Evolutionary conservation across 257 asterid genomes (phyloP), one percentile per base, ranked within the genome.

Genomic region (Petrea volubilis): DNA sequence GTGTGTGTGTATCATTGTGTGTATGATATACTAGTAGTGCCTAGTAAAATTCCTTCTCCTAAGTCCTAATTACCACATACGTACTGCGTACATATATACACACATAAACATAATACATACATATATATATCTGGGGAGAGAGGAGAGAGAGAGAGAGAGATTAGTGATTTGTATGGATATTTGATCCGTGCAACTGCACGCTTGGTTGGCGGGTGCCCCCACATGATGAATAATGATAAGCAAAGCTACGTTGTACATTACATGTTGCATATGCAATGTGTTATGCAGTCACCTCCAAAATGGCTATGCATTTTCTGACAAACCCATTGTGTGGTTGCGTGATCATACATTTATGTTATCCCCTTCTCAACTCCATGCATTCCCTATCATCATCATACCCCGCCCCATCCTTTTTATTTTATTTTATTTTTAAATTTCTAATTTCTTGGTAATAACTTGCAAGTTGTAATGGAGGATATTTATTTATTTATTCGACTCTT

Each of bases 251-350:
- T 20, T 61, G 72, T 61, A 69, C 72, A 44, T 56, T 55, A 64
- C 73, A 76, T 27, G n/a, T 59, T 60, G 78, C 75, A 67, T 63
- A 56, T 64, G 81, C 68, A 46, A 43, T 74, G 74, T 74, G 68
- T 58, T 74, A n/a, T 34, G 64, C 73, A 59, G 24, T 71, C 79
- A 43, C 7, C 71, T 77, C 80, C 21, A 60, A 79, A 75, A 50
- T 75, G 68, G 80, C 64, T 60, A 71, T 46, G 63, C 84, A 80
- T 23, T 72, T 72, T 58, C 84, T 80, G 84, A 80, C 84, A 80
- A 64, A 11, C 17, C 76, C 73, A 59, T 71, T 61, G 67, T 49
- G 60, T 69, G 78, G 76, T 66, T 75, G 67, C 78, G 57, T 80
- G 68, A 79, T 71, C 84, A 69, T 58, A 33, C 69, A 61, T 46